Base-by-base conservation (phyloP, 1,284 basidiomycete genomes). In the Phenoliferia sp. region DNA sequence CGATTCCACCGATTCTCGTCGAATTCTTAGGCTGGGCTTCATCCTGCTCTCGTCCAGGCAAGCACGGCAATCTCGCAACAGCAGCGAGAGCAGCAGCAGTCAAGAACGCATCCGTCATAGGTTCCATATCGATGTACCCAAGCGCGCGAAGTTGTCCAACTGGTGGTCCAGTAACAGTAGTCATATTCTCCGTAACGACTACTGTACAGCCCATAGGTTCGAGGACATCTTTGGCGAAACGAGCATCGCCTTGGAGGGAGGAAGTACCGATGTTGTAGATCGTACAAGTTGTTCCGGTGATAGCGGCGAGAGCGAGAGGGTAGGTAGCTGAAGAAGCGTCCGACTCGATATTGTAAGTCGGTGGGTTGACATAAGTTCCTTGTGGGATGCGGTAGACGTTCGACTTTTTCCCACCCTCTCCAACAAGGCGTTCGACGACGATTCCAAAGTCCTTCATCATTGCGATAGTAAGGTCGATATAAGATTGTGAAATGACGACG, bases 91-190 rank as follows among this genome's bases (percentile, higher is more conserved):
- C 93, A 10, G 87, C 89, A 1, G 95, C 95, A 0, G 94, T 98
- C 79, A 99, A 85, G 83, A 99, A 99, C 7, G 94, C 95, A 78
- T 99, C 95, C 15, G 96, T 99, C 95, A 99, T 99, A n/a, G 90
- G 88, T 80, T 97, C 94, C 96, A 99, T 99, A 78, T 99, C 94
- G 31, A 98, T 87, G 73, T 88, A 84, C 48, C 92, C 92, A 61
- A 97, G 84, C 9, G 91, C 90, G 69, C 87, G 86, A 58, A 99
- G 84, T 74, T 86, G 82, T 2, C 93, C 92, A 28, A 88, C 80
- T 0, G 89, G 87, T 2, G 95, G 94, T 0, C 95, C 96, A 0
- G 85, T 88, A 54, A 99, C 94, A n/a, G 90, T 96, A 34, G 95
- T 98, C 78, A 90, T 88, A 0, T 85, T 89, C 56, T 84, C 86